Evolutionary conservation across 2,329 filamentous ascomycete species (phyloP).

Genomic region (Trichoderma sp.): DNA sequence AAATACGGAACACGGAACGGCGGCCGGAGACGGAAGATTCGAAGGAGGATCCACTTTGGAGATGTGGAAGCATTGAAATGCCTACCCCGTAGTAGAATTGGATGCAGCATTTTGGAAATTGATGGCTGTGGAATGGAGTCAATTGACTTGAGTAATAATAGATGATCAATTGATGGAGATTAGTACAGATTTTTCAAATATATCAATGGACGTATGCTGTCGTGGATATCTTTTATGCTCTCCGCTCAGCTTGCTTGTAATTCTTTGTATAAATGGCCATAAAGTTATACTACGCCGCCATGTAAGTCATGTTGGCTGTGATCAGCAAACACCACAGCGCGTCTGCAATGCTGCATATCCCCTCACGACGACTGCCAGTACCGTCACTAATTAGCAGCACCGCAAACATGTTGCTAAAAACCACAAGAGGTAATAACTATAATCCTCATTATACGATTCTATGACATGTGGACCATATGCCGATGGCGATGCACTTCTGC

Average conservation of each 20-base stretch:
- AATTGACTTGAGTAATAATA: not conserved
- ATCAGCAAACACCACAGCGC: not conserved
- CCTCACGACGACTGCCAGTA: not conserved
- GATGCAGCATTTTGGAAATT: not conserved
- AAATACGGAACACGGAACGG: constrained; percentile 29
- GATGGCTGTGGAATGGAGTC: not conserved
- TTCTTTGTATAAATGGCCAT: not conserved
- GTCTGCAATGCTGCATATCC: constrained; percentile 12
- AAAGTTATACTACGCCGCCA: not conserved
- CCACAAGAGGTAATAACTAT: not conserved
- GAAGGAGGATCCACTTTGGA: constrained; percentile 29
- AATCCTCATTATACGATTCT: not conserved
- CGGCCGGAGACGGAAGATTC: constrained; percentile 30
- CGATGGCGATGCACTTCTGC: constrained; percentile 20
- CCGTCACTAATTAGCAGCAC: not conserved
- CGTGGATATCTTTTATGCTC: not conserved
- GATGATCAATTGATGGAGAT: too few species aligned
- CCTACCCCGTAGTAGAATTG: not conserved
- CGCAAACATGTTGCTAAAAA: not conserved
- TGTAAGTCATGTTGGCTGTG: not conserved
- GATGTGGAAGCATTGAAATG: not conserved
- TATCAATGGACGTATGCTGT: not conserved
- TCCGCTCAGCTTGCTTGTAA: not conserved
- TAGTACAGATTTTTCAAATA: too few species aligned
- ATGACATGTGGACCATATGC: not conserved